Evolutionary conservation across 257 asterid genomes (phyloP), one percentile per base, ranked within the genome.

Genomic region (Fraxinus quadrangulata): DNA sequence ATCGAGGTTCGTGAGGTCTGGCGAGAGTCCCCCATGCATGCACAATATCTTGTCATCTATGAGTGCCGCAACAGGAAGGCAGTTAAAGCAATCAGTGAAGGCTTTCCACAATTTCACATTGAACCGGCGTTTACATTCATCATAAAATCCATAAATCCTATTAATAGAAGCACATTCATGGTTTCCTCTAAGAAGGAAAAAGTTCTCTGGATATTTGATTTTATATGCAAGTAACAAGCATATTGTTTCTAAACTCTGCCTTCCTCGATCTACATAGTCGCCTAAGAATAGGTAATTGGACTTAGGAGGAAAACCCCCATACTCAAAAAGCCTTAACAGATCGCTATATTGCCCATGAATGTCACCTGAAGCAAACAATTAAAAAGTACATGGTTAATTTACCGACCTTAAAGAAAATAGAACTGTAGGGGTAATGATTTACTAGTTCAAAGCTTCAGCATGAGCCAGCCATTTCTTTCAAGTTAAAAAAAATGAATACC

Each of bases 1-100:
- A 81, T 86, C 90, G 6, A 88, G 83, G 63, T 84, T 77, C 78
- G 77, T 86, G 47, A 88, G 86, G 70, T 88, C 92, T 0, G 92
- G 92, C 71, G 92, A 88, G 70, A 88, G 92, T 28, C 92, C 92
- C 12, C 92, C 92, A 45, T 88, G 92, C 90, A 88, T 88, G 86
- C 92, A 88, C 70, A 88, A 72, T 84, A 88, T 88, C 88, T 86
- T 88, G 72, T 88, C 90, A 72, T 88, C 92, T 12, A 88, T 13
- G 28, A 88, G 90, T 17, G 92, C 92, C 26, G 92, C 92, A 51
- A 88, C 92, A 36, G 92, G 92, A 21, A 88, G 92, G 77, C 92
- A 88, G 70, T 88, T 88, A 71, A 88, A 88, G 82, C 85, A 74
- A 73, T 88, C 92, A 3, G 90, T 88, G 88, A 88, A 88, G 71